Percentiles rank a stretch among this genome's conserved stretches.
These are phyloP conservation scores for Thuidium tamariscinum DNA, from an alignment of 225 moss, liverwort and hornwort genomes.

Conservation along the genomic window DNA sequence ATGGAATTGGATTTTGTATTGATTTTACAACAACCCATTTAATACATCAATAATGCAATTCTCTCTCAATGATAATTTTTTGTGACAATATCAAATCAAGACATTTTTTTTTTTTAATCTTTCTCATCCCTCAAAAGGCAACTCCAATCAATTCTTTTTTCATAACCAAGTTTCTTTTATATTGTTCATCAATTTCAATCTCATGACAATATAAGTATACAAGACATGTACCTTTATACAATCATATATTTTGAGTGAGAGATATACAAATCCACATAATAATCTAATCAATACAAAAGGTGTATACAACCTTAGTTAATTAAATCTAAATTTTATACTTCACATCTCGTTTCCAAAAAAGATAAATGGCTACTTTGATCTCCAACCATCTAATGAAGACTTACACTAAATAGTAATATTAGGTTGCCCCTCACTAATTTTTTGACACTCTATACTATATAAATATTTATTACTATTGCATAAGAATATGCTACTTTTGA, in stretches of 20 bases:
- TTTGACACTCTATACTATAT: too few relatives aligned
- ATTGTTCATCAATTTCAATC: neutral
- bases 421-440: too few relatives aligned
- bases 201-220: fast-evolving
- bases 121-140: neutral
- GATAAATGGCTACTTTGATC: too few relatives aligned
- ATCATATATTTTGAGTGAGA: neutral
- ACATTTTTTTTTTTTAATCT: neutral
- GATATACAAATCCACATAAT: neutral
- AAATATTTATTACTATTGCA: too few relatives aligned
- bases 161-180: neutral
- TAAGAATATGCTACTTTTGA: too few relatives aligned
- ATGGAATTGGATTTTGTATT: neutral
- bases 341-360: neutral
- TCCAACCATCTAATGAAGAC: too few relatives aligned
- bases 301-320: neutral
- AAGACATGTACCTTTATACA: fast-evolving
- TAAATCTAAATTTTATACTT: neutral
- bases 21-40: neutral
- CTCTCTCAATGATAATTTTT: neutral
- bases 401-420: too few relatives aligned
- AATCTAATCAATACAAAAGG: neutral
- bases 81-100: fast-evolving
- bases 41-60: fast-evolving
- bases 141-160: neutral